phyloP scores from a whole-genome alignment of 495 filamentous ascomycete genomes.

The Friedmanniomyces endolithicus region DNA sequence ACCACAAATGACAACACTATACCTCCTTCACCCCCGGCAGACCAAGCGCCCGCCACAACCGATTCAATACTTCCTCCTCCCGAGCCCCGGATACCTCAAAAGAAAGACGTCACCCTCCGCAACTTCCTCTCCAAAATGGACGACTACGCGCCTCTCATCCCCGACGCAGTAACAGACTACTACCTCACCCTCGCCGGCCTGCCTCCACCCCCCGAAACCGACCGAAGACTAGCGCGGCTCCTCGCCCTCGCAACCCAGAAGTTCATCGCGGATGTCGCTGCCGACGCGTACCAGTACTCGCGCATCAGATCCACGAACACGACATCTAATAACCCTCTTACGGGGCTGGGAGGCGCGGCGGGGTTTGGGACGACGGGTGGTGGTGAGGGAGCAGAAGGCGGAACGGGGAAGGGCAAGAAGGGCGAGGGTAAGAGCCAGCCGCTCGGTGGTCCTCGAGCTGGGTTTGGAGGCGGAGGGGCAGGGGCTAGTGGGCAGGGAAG shows the following conservation, averaged over 20 bases:
- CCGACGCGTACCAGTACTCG: slow-evolving; percentile 93
- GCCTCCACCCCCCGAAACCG: slow-evolving; percentile 74
- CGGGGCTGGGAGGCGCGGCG: slow-evolving; percentile 66
- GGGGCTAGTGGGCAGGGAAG: slow-evolving; percentile 81
- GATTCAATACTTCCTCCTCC: slow-evolving; percentile 5
- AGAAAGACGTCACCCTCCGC: slow-evolving; percentile 80
- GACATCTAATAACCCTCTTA: slow-evolving; percentile 71
- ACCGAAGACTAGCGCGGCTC: slow-evolving; percentile 77
- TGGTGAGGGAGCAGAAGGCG: slow-evolving; percentile 5
- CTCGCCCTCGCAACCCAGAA: slow-evolving; percentile 94
- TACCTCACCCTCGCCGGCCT: slow-evolving; percentile 93
- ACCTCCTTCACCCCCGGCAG: neutral
- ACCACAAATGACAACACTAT: neutral
- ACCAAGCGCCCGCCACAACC: slow-evolving; percentile 36
- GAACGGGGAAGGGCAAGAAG: slow-evolving; percentile 29
- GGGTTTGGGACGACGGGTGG: slow-evolving; percentile 44
- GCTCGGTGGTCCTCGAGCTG: slow-evolving; percentile 77
- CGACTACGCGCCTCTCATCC: slow-evolving; percentile 95
- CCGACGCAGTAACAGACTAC: slow-evolving; percentile 93
- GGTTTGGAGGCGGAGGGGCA: slow-evolving; percentile 75
- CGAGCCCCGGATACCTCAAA: slow-evolving; percentile 47
- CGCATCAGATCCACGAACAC: slow-evolving; percentile 87
- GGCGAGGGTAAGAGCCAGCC: slow-evolving; percentile 40
- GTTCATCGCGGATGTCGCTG: slow-evolving; percentile 93
- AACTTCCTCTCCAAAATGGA: slow-evolving; percentile 95